Conservation (phyloP, 371 early-diverging fungal species). For the Mucor irregularis region DNA sequence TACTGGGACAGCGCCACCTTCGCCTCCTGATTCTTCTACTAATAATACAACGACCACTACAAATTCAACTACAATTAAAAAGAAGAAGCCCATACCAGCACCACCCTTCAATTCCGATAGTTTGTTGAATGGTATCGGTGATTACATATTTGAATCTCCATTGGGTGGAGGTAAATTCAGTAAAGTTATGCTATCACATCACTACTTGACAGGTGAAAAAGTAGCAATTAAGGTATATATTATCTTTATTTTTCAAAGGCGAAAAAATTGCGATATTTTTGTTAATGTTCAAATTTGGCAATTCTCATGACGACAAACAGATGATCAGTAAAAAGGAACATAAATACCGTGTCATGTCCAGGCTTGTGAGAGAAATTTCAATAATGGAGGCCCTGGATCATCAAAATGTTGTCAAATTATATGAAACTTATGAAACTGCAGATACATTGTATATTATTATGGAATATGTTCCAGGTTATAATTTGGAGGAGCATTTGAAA, state of each 20-base stretch:
- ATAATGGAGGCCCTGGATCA: slow-evolving; percentile 88
- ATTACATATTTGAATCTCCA: slow-evolving; percentile 76
- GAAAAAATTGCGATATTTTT: neutral
- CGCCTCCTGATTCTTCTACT: neutral
- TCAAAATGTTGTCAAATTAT: slow-evolving; percentile 83
- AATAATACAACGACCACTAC: no score
- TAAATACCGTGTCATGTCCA: slow-evolving; percentile 76
- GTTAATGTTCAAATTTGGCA: neutral
- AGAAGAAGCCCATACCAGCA: slow-evolving; percentile 11
- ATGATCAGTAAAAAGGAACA: slow-evolving; percentile 85
- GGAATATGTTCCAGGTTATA: slow-evolving; percentile 63
- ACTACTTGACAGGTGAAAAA: slow-evolving; percentile 63
- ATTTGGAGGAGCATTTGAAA: slow-evolving; percentile 60
- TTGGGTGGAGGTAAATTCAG: slow-evolving; percentile 91
- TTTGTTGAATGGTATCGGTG: slow-evolving; percentile 63
- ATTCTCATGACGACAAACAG: slow-evolving; percentile 20
- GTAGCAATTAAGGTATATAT: slow-evolving; percentile 58
- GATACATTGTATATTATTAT: slow-evolving; percentile 74
- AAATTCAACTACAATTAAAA: slow-evolving; percentile 9
- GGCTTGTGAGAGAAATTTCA: slow-evolving; percentile 83
- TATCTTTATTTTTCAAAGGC: no score
- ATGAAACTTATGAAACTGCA: slow-evolving; percentile 90
- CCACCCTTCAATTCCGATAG: slow-evolving; percentile 60
- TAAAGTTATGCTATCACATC: slow-evolving; percentile 82
- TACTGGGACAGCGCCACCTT: neutral